Conservation (phyloP, 1,139 yeast genomes). For the Pichia sp. region DNA sequence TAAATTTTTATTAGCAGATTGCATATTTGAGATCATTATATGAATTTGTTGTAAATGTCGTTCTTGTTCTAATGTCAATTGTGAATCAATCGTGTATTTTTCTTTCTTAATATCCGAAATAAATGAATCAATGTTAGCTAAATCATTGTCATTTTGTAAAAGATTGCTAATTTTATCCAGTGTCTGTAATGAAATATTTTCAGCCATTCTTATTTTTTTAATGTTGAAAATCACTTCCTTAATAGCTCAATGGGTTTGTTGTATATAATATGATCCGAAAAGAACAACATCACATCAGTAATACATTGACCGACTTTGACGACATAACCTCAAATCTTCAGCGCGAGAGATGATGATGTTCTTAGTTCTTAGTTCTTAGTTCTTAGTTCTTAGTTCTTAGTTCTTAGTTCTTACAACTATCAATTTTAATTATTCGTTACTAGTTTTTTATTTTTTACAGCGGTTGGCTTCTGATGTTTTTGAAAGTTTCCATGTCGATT, state of each 20-base stretch:
- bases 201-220: background rate
- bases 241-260: background rate
- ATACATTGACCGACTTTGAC: too few species aligned
- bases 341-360: too few species aligned
- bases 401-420: too few species aligned
- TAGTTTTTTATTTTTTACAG: too few species aligned
- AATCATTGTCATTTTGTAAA: slow-evolving; percentile 46
- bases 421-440: too few species aligned
- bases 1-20: slow-evolving; percentile 36
- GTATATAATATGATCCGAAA: too few species aligned
- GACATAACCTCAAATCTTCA: too few species aligned
- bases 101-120: slow-evolving; percentile 44
- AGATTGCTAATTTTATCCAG: slow-evolving; percentile 35
- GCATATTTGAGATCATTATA: slow-evolving; percentile 21
- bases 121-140: slow-evolving; percentile 37
- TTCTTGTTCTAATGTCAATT: slow-evolving; percentile 41
- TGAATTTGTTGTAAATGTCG: slow-evolving; percentile 22
- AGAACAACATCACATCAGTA: too few species aligned
- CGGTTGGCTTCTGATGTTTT: too few species aligned
- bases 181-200: slow-evolving; percentile 6
- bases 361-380: too few species aligned
- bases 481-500: too few species aligned
- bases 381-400: too few species aligned
- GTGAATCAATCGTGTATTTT: slow-evolving; percentile 42
- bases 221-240: background rate